Evolutionary conservation across 257 asterid species (phyloP).

Genomic region (Primulina eburnea): DNA sequence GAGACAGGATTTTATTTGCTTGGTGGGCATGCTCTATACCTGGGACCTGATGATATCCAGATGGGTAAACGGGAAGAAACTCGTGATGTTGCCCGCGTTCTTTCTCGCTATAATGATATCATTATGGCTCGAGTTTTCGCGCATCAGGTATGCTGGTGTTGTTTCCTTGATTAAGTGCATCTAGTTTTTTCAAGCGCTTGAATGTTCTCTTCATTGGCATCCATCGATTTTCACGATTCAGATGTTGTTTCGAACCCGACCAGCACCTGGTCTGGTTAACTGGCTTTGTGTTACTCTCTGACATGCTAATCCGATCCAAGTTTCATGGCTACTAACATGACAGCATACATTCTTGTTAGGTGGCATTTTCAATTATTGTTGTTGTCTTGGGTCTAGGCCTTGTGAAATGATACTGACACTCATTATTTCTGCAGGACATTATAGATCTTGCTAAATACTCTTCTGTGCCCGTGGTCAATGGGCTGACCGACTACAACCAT

Average conservation of each 20-base stretch:
- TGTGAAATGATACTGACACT: background rate
- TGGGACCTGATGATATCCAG: constrained; percentile 94
- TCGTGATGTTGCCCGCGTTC: constrained; percentile 94
- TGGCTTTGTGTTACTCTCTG: constrained; percentile 1
- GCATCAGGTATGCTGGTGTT: constrained; percentile 91
- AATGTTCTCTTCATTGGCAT: background rate
- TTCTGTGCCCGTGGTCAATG: constrained; percentile 84
- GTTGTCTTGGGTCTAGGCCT: background rate
- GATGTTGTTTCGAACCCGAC: background rate
- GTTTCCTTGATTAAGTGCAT: constrained; percentile 29
- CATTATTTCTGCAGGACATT: constrained; percentile 62
- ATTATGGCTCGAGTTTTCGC: constrained; percentile 97
- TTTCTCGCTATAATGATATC: constrained; percentile 92
- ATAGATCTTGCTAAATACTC: constrained; percentile 87
- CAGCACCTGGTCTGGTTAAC: background rate
- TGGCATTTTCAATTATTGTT: background rate
- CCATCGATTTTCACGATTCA: background rate
- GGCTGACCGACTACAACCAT: constrained; percentile 89
- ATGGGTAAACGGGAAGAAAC: constrained; percentile 99
- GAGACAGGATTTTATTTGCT: constrained; percentile 93
- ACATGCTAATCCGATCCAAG: background rate
- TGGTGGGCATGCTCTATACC: constrained; percentile 93
- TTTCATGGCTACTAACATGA: constrained; percentile 3
- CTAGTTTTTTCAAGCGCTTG: constrained; percentile 6
- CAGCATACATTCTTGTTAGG: background rate